phyloP scores from a whole-genome alignment of 2,329 filamentous ascomycete genomes.

The Colletotrichum graminicola region DNA sequence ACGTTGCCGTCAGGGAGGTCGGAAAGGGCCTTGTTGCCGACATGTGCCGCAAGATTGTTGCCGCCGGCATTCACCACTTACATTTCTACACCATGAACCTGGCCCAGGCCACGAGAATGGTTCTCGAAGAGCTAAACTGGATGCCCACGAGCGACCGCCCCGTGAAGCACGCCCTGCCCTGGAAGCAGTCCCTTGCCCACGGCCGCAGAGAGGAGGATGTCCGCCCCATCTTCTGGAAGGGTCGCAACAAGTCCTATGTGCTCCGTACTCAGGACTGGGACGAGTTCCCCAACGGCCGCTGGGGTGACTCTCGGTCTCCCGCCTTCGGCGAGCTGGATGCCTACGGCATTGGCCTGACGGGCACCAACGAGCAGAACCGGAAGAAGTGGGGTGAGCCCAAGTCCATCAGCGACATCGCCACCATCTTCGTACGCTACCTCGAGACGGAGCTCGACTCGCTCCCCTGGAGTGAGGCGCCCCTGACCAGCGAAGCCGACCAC shows the following conservation, averaged over 20 bases:
- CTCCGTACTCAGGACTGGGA: conserved; percentile 98
- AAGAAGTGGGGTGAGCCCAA: conserved; percentile 93
- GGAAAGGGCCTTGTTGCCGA: conserved; percentile 89
- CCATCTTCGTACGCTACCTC: conserved; percentile 88
- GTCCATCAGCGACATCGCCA: conserved; percentile 82
- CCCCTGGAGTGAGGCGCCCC: conserved; percentile 93
- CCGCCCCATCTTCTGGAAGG: conserved; percentile 98
- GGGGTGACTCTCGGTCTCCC: conserved; percentile 96
- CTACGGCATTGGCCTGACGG: conserved; percentile 93
- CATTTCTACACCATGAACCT: conserved; percentile 99
- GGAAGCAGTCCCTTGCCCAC: conserved; percentile 93
- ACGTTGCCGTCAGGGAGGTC: conserved; percentile 89
- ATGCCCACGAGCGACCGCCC: conserved; percentile 83
- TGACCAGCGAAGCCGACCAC: conserved; percentile 83
- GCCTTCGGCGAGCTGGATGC: conserved; percentile 96
- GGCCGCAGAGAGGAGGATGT: conserved; percentile 94
- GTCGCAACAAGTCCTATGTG: conserved; percentile 95
- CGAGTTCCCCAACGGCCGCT: conserved; percentile 97
- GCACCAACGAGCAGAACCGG: conserved; percentile 95
- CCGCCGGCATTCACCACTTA: conserved; percentile 85
- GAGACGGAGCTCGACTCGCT: conserved; percentile 83
- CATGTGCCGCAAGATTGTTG: conserved; percentile 88
- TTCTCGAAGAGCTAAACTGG: conserved; percentile 89
- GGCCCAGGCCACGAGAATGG: conserved; percentile 91
- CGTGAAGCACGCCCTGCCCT: conserved; percentile 90